A percentile compares a stretch with the other conserved stretches of the same genome.
These are phyloP conservation scores for Rubroboletus pulcherrimus DNA, from an alignment of 768 basidiomycete species.

Conservation along the genomic window DNA sequence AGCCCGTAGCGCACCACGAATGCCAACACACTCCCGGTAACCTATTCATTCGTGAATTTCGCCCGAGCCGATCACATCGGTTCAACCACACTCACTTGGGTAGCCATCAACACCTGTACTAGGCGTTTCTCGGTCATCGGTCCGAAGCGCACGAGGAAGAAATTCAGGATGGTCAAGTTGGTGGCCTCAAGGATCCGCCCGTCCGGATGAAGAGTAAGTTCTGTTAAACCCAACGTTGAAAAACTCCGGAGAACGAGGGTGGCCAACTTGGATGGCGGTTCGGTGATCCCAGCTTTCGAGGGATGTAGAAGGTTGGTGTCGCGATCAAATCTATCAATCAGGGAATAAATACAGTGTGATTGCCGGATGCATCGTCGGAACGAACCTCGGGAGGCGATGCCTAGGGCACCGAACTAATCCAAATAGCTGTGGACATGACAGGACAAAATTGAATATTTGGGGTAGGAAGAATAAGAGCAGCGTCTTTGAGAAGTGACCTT, in stretches of 20 bases:
- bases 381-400: conserved; percentile 87
- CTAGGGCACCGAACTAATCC: conserved; percentile 91
- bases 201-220: conserved; percentile 53
- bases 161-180: conserved; percentile 90
- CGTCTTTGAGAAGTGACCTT: conserved; percentile 97
- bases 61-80: not conserved
- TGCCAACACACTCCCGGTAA: conserved; percentile 72
- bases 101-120: conserved; percentile 64
- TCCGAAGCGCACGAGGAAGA: conserved; percentile 74
- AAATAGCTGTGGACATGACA: conserved; percentile 93
- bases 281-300: conserved; percentile 60
- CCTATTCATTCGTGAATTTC: conserved; percentile 35
- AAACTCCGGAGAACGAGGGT: conserved; percentile 55
- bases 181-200: conserved; percentile 66
- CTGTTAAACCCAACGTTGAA: conserved; percentile 60
- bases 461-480: conserved; percentile 95
- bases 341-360: not conserved
- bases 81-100: conserved; percentile 53
- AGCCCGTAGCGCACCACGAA: conserved; percentile 89
- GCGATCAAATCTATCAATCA: conserved; percentile 58
- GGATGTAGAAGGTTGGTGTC: conserved; percentile 76
- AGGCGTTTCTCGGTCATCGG: conserved; percentile 83
- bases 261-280: conserved; percentile 54
- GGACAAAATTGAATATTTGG: conserved; percentile 95
- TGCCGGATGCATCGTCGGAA: not conserved